Evolutionary conservation across 1,284 basidiomycete species (phyloP).

Genomic region (Papiliotrema flavescens): DNA sequence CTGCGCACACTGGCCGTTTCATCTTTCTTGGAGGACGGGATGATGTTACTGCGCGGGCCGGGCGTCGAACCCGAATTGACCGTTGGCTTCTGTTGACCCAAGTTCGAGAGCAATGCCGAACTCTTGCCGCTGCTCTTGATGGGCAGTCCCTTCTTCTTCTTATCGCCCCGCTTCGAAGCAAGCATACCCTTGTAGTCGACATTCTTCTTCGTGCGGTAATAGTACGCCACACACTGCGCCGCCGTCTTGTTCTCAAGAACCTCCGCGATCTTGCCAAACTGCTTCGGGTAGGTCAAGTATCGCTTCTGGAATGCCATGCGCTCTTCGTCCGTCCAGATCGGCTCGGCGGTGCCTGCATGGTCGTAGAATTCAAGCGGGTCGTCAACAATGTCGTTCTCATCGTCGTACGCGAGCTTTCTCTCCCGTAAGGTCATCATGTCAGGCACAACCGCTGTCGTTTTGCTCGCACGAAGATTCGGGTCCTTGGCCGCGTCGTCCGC

Average conservation of each 20-base stretch:
- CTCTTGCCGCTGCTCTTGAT: constrained; percentile 39
- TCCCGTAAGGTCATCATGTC: constrained; percentile 79
- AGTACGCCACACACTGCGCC: constrained; percentile 85
- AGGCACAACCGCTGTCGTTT: constrained; percentile 85
- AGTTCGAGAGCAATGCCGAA: constrained; percentile 38
- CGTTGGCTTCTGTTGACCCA: constrained; percentile 34
- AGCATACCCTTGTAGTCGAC: constrained; percentile 69
- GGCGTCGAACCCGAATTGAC: constrained; percentile 9
- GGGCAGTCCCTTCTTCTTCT: constrained; percentile 57
- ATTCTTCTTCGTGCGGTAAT: constrained; percentile 91
- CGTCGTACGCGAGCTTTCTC: constrained; percentile 64
- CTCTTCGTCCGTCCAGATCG: constrained; percentile 81
- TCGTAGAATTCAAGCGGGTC: constrained; percentile 77
- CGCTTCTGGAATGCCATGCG: constrained; percentile 73
- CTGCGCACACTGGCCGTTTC: neutral
- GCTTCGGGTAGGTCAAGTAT: constrained; percentile 84
- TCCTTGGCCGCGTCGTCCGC: constrained; percentile 90
- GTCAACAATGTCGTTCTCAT: constrained; percentile 75
- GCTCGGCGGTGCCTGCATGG: constrained; percentile 63
- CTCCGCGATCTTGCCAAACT: constrained; percentile 76
- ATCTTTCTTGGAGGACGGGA: constrained; percentile 8
- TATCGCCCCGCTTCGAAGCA: constrained; percentile 57
- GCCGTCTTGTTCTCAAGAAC: constrained; percentile 79
- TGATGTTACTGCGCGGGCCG: constrained; percentile 5
- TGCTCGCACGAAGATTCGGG: constrained; percentile 76